A percentile compares a stretch with the other conserved stretches of the same genome.
Evolutionary conservation across 768 basidiomycete genomes (phyloP).

Genomic region (Polyporus arcularius): DNA sequence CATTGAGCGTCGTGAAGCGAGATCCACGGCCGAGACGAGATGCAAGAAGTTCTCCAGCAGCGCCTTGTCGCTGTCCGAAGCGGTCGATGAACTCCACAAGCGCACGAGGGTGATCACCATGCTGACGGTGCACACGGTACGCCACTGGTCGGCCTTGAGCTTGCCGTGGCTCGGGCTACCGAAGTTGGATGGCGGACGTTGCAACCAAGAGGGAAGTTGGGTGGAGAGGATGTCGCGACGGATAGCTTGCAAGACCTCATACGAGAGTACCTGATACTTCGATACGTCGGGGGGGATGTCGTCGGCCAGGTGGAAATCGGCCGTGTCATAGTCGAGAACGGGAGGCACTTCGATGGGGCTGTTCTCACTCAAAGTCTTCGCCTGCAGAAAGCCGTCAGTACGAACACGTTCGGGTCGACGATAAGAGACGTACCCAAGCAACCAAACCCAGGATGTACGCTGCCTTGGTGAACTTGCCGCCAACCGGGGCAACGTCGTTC

Average conservation of each 20-base stretch:
- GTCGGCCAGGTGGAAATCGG: not conserved
- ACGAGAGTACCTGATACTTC: no score
- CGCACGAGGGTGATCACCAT: constrained; percentile 37
- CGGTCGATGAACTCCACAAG: constrained; percentile 31
- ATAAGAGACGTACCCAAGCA: no score
- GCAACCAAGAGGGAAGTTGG: constrained; percentile 20
- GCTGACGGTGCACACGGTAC: constrained; percentile 33
- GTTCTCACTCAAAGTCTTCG: no score
- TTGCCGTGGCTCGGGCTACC: constrained; percentile 19
- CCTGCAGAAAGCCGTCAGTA: not conserved
- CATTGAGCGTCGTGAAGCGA: constrained; percentile 18
- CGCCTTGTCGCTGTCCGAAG: not conserved
- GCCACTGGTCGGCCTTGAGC: constrained; percentile 34
- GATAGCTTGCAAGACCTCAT: not conserved
- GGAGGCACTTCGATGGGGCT: no score
- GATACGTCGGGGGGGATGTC: no score
- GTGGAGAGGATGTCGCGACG: not conserved
- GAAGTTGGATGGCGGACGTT: constrained; percentile 10
- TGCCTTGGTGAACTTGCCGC: no score
- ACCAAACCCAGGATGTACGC: no score
- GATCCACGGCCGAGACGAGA: constrained; percentile 18
- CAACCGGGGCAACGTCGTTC: no score
- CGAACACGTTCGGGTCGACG: not conserved
- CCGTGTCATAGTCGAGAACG: no score
- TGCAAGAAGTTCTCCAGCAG: constrained; percentile 36